phyloP scores from a whole-genome alignment of 192 early-diverging fungal genomes.

The Backusella psychrophila region DNA sequence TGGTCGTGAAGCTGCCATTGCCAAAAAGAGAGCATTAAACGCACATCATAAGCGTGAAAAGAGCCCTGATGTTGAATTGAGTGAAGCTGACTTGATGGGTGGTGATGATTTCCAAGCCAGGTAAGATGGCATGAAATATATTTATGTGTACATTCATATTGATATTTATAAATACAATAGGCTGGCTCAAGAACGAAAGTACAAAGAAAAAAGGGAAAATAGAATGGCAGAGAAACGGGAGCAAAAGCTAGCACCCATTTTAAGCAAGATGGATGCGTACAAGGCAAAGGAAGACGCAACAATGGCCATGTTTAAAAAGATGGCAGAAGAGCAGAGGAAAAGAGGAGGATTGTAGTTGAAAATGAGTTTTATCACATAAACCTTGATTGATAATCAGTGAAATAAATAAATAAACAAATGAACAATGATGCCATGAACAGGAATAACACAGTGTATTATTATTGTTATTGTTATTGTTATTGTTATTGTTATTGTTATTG shows the following conservation, averaged over 20 bases:
- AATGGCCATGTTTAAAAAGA: constrained; percentile 63
- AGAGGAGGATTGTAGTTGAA: constrained; percentile 13
- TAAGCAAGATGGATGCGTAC: constrained; percentile 47
- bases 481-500: too few relatives aligned
- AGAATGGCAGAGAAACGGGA: constrained; percentile 22
- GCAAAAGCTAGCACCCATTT: constrained; percentile 36
- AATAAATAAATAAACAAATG: not conserved
- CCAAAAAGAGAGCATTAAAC: constrained; percentile 58
- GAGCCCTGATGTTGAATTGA: constrained; percentile 61
- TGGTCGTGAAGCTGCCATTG: constrained; percentile 58
- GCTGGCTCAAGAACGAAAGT: constrained; percentile 38
- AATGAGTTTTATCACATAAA: not conserved
- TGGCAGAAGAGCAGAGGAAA: constrained; percentile 59
- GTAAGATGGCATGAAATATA: not conserved
- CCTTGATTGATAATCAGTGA: not conserved
- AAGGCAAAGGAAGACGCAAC: constrained; percentile 71
- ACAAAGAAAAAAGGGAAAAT: constrained; percentile 40
- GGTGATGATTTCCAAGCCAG: constrained; percentile 51
- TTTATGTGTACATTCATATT: not conserved
- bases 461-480: too few relatives aligned
- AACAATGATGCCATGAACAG: too few relatives aligned
- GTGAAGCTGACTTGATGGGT: constrained; percentile 63
- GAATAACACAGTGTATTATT: too few relatives aligned
- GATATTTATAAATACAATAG: constrained; percentile 16
- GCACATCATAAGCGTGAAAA: constrained; percentile 58